A percentile compares a stretch with the other conserved stretches of the same genome.
Conservation (phyloP, 306 rosid species). For the Cucumis hystrix region DNA sequence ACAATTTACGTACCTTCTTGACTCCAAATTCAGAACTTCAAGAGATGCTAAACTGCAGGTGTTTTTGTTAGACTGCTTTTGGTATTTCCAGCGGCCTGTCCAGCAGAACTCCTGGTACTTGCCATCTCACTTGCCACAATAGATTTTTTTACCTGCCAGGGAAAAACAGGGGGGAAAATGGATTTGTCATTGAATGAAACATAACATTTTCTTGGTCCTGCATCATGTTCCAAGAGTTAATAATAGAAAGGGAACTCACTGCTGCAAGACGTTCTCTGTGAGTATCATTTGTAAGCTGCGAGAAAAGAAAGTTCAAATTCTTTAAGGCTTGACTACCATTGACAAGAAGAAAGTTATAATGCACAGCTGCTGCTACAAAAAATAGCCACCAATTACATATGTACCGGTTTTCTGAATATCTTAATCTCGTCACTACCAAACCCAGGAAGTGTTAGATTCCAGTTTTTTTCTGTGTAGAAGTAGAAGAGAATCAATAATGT, state of each 20-base stretch:
- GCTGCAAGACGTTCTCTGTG: conserved; percentile 86
- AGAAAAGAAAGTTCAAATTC: background rate
- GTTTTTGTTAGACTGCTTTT: conserved; percentile 56
- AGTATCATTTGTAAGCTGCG: conserved; percentile 53
- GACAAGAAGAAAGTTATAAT: background rate
- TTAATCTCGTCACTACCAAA: conserved; percentile 90
- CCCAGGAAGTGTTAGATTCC: conserved; percentile 90
- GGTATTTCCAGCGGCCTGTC: conserved; percentile 67
- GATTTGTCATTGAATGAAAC: background rate
- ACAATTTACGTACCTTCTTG: conserved; percentile 22
- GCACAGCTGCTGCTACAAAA: background rate
- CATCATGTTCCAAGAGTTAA: background rate
- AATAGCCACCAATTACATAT: conserved; percentile 11
- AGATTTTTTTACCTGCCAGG: conserved; percentile 79
- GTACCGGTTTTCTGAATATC: conserved; percentile 63
- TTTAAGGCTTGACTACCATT: background rate
- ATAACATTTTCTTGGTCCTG: background rate
- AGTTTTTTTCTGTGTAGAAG: conserved; percentile 54
- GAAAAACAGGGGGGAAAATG: conserved; percentile 1
- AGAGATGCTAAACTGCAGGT: conserved; percentile 48
- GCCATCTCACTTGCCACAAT: conserved; percentile 43
- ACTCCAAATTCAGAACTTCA: conserved; percentile 25
- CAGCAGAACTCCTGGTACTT: conserved; percentile 42
- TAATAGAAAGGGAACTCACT: conserved; percentile 34
- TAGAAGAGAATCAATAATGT: conserved; percentile 5